phyloP scores from a whole-genome alignment of 495 filamentous ascomycete species.

The Neurospora intermedia region DNA sequence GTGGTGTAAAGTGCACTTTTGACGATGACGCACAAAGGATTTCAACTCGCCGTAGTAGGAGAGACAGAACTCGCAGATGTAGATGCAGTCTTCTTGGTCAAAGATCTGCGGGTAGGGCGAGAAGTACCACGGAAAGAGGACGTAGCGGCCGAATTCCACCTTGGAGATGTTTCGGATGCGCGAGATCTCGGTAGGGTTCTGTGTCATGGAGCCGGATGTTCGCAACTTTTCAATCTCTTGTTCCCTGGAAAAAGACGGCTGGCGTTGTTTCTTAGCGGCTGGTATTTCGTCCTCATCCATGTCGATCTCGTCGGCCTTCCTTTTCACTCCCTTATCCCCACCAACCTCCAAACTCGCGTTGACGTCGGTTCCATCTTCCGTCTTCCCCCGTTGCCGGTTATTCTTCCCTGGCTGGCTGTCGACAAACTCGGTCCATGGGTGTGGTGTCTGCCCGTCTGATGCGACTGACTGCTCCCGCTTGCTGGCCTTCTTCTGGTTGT shows the following conservation, averaged over 20 bases:
- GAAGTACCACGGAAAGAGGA: constrained; percentile 97
- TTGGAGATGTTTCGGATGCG: constrained; percentile 87
- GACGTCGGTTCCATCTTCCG: constrained; percentile 25
- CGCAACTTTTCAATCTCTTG: constrained; percentile 94
- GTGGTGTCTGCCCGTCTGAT: constrained; percentile 36
- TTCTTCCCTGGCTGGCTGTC: constrained; percentile 25
- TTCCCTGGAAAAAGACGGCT: constrained; percentile 59
- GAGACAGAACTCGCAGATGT: constrained; percentile 96
- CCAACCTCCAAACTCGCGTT: constrained; percentile 23
- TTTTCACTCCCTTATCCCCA: constrained; percentile 22
- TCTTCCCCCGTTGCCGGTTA: not conserved
- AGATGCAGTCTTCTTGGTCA: constrained; percentile 76
- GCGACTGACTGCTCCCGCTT: constrained; percentile 38
- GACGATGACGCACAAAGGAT: constrained; percentile 72
- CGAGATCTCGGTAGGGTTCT: constrained; percentile 93
- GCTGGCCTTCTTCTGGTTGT: constrained; percentile 40
- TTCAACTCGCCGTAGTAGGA: constrained; percentile 73
- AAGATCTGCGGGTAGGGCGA: constrained; percentile 89
- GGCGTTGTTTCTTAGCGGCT: constrained; percentile 27
- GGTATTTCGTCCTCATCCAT: constrained; percentile 34
- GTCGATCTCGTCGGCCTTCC: constrained; percentile 34
- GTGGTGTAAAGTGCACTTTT: constrained; percentile 85
- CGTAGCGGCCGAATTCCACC: constrained; percentile 85
- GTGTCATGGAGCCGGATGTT: constrained; percentile 92
- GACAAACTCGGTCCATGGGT: constrained; percentile 32